Percentiles rank a stretch among this genome's conserved stretches.
Conservation (phyloP, 768 basidiomycete species). For the Peribolospora kevripleyi region DNA sequence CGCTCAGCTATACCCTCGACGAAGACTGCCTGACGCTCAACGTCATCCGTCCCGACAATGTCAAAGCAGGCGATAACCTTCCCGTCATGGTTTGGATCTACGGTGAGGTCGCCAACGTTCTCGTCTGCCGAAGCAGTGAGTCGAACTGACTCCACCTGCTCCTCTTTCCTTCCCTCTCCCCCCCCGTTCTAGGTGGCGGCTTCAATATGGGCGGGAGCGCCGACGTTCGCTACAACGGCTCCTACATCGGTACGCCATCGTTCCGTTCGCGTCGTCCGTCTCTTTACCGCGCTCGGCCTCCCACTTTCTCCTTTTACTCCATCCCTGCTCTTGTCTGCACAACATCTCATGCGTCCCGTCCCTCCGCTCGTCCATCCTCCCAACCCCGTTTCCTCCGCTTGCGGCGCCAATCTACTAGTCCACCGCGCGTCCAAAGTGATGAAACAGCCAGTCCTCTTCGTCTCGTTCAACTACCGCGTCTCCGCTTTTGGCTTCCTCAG, state of each 20-base stretch:
- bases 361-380: neutral
- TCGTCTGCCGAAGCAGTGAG: no score
- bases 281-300: no score
- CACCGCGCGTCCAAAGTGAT: neutral
- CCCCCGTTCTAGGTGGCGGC: constrained; percentile 12
- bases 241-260: constrained; percentile 5
- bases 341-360: neutral
- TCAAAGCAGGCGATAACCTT: constrained; percentile 10
- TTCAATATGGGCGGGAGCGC: constrained; percentile 13
- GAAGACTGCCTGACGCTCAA: constrained; percentile 31
- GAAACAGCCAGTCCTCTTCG: constrained; percentile 29
- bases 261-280: no score
- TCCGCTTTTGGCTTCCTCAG: constrained; percentile 29
- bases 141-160: no score
- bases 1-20: no score
- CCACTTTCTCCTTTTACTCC: no score
- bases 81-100: constrained; percentile 27
- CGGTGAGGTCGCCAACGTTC: constrained; percentile 10
- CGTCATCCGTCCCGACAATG: constrained; percentile 21
- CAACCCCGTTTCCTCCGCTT: neutral
- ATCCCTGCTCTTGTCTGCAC: no score
- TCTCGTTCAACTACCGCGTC: constrained; percentile 30
- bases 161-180: no score
- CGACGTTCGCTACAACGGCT: constrained; percentile 11
- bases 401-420: no score